phyloP scores from a whole-genome alignment of 306 rosid species.

The Lablab purpureus region DNA sequence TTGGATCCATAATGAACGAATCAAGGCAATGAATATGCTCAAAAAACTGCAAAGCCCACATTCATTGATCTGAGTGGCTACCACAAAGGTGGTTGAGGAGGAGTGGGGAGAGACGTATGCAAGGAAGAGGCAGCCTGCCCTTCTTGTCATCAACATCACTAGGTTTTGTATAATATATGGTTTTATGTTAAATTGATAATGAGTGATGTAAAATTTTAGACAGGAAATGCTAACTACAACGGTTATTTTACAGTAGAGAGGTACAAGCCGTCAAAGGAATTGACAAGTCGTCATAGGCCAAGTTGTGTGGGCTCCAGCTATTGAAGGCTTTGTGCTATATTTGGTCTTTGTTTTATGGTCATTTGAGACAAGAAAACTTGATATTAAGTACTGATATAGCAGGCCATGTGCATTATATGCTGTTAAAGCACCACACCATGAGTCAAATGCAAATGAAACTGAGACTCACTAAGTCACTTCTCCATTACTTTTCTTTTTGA shows the following conservation, averaged over 20 bases:
- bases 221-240: slow-evolving; percentile 27
- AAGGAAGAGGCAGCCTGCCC: slow-evolving; percentile 92
- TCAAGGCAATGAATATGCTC: too few species aligned
- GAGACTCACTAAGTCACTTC: slow-evolving; percentile 65
- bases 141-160: slow-evolving; percentile 65
- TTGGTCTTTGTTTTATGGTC: slow-evolving; percentile 97
- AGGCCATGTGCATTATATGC: slow-evolving; percentile 86
- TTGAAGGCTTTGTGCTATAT: slow-evolving; percentile 57
- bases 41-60: slow-evolving; percentile 80
- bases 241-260: slow-evolving; percentile 72
- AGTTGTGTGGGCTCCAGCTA: slow-evolving; percentile 89
- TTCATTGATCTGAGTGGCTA: slow-evolving; percentile 67
- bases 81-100: slow-evolving; percentile 72
- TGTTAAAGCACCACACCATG: slow-evolving; percentile 59
- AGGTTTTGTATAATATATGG: slow-evolving; percentile 55
- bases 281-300: slow-evolving; percentile 79
- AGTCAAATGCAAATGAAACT: slow-evolving; percentile 60
- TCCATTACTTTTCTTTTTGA: slow-evolving; percentile 26
- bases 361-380: slow-evolving; percentile 80
- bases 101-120: slow-evolving; percentile 97
- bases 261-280: slow-evolving; percentile 75
- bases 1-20: too few species aligned
- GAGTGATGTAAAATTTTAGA: neutral
- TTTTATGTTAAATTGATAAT: slow-evolving; percentile 2
- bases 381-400: slow-evolving; percentile 86